Evolutionary conservation across 1,139 yeast genomes (phyloP).

Genomic region (Hansenula lynferdii): DNA sequence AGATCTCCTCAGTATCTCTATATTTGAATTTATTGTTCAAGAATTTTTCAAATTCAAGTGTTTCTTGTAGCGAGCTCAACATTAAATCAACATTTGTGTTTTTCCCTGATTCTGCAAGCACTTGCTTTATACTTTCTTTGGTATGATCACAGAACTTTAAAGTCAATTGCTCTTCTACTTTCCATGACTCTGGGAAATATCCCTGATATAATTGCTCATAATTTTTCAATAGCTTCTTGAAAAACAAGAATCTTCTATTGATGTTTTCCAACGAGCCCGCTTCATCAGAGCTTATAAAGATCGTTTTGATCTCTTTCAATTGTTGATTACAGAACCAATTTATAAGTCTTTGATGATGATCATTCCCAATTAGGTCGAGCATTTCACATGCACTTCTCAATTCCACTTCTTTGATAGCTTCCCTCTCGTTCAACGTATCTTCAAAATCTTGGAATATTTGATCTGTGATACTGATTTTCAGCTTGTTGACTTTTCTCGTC

Average conservation of each 20-base stretch:
- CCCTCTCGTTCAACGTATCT: constrained; percentile 29
- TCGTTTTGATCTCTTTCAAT: constrained; percentile 66
- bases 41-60: constrained; percentile 74
- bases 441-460: constrained; percentile 77
- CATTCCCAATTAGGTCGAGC: constrained; percentile 60
- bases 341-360: constrained; percentile 56
- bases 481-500: constrained; percentile 54
- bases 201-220: constrained; percentile 47
- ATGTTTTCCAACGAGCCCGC: constrained; percentile 92
- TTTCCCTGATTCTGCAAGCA: constrained; percentile 28
- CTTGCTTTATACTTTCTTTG: constrained; percentile 52
- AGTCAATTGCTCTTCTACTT: constrained; percentile 57
- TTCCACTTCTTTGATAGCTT: constrained; percentile 25
- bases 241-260: constrained; percentile 74
- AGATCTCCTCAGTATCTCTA: constrained; percentile 14
- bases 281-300: constrained; percentile 77
- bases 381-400: constrained; percentile 57
- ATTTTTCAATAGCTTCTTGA: constrained; percentile 62
- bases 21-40: constrained; percentile 53
- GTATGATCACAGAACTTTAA: constrained; percentile 66
- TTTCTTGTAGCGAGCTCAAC: constrained; percentile 53
- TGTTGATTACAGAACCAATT: constrained; percentile 73
- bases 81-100: constrained; percentile 52
- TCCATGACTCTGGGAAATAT: constrained; percentile 72
- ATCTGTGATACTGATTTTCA: constrained; percentile 63